Percentiles rank a stretch among this genome's conserved stretches.
phyloP scores from a whole-genome alignment of 805 yeast genomes.

The Blastobotrys muscicola region DNA sequence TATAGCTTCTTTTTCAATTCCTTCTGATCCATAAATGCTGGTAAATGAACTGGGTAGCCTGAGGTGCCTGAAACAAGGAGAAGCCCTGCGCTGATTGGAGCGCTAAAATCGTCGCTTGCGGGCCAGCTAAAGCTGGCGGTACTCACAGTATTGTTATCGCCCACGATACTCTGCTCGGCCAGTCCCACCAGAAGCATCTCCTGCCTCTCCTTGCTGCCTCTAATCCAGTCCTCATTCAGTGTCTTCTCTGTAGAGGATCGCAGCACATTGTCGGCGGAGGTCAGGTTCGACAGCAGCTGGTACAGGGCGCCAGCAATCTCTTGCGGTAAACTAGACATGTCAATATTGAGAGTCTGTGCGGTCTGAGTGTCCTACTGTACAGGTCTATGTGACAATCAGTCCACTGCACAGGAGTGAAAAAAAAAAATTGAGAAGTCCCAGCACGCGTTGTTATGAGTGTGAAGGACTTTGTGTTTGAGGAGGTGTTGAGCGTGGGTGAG shows the following conservation, averaged over 20 bases:
- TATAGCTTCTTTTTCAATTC: too few relatives aligned
- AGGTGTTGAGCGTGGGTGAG: not conserved
- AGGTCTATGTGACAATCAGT: too few relatives aligned
- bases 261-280: conserved; percentile 66
- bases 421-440: too few relatives aligned
- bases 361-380: too few relatives aligned
- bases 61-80: too few relatives aligned
- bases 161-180: conserved; percentile 65
- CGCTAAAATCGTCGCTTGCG: too few relatives aligned
- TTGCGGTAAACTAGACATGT: conserved; percentile 36
- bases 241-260: conserved; percentile 73
- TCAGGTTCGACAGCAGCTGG: conserved; percentile 53
- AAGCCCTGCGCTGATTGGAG: too few relatives aligned
- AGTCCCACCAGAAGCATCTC: conserved; percentile 65
- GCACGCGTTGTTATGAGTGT: not conserved
- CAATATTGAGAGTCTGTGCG: not conserved
- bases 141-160: conserved; percentile 48
- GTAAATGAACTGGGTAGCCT: too few relatives aligned
- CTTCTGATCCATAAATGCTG: too few relatives aligned
- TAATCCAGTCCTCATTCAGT: conserved; percentile 70
- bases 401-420: too few relatives aligned
- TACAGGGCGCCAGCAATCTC: conserved; percentile 48
- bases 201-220: conserved; percentile 41
- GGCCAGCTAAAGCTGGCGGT: not conserved
- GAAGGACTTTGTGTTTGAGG: not conserved